phyloP scores from a whole-genome alignment of 805 yeast genomes.

The Kuraishia cidri region DNA sequence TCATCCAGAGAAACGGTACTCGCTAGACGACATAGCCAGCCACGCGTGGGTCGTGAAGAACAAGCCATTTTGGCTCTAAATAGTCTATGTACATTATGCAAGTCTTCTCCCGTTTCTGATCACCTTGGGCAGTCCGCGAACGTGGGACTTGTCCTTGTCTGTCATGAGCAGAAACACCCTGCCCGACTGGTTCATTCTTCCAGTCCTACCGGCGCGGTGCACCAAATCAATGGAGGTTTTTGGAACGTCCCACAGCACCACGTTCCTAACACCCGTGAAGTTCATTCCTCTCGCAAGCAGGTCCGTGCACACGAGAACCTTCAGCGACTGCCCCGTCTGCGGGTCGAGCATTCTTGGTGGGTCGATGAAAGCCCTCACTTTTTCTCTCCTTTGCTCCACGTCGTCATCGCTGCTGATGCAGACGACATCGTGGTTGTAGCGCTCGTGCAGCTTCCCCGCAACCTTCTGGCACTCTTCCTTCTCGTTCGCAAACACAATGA shows the following conservation, averaged over 20 bases:
- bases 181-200: conserved; percentile 84
- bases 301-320: conserved; percentile 82
- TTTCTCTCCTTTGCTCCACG: conserved; percentile 46
- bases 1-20: conserved; percentile 59
- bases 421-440: conserved; percentile 48
- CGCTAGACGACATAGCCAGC: conserved; percentile 46
- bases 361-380: conserved; percentile 53
- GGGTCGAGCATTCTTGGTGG: conserved; percentile 39
- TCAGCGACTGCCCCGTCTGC: conserved; percentile 24
- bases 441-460: conserved; percentile 39
- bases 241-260: conserved; percentile 81
- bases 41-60: conserved; percentile 85
- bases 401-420: conserved; percentile 63
- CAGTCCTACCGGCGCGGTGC: conserved; percentile 92
- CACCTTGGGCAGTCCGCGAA: conserved; percentile 69
- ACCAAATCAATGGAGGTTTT: conserved; percentile 75
- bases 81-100: conserved; percentile 9
- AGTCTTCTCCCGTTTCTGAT: conserved; percentile 39
- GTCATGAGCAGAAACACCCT: conserved; percentile 76
- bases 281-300: conserved; percentile 85
- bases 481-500: conserved; percentile 77
- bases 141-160: conserved; percentile 64
- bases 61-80: conserved; percentile 43
- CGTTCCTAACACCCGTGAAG: conserved; percentile 73
- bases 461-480: conserved; percentile 54